Evolutionary conservation across 179 eudicot genomes (phyloP).

Genomic region (Sideroxylon spinosum): DNA sequence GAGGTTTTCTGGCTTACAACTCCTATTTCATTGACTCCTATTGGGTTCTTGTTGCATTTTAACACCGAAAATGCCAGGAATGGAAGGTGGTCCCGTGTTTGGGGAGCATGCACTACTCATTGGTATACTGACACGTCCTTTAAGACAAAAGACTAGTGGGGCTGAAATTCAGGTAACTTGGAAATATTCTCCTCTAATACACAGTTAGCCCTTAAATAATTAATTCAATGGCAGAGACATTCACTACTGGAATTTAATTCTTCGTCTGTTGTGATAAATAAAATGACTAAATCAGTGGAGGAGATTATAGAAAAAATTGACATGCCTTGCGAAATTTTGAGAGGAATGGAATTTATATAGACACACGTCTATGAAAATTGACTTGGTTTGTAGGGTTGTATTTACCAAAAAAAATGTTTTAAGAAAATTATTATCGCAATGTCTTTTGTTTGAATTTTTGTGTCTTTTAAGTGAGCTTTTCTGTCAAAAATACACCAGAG

Average conservation of each 20-base stretch:
- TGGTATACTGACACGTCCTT: conserved; percentile 73
- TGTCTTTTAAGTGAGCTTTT: background rate
- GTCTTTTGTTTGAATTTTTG: background rate
- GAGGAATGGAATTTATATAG: background rate
- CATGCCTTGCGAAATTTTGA: background rate
- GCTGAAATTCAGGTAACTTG: conserved; percentile 83
- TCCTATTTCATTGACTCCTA: conserved; percentile 8
- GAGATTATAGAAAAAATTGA: background rate
- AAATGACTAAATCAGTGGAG: background rate
- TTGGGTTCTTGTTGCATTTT: conserved; percentile 15
- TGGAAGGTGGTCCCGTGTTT: conserved; percentile 92
- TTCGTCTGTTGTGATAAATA: background rate
- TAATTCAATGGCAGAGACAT: background rate
- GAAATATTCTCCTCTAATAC: background rate
- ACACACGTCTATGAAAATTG: background rate
- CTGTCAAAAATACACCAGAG: background rate
- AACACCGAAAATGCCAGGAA: conserved; percentile 47
- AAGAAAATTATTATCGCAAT: background rate
- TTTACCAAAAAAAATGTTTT: background rate
- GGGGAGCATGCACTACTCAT: conserved; percentile 57
- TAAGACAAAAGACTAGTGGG: conserved; percentile 76
- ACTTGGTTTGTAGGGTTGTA: too few relatives aligned
- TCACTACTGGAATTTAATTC: background rate
- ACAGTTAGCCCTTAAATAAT: conserved; percentile 4
- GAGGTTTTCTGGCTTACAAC: conserved; percentile 2